Evolutionary conservation across 441 rosid genomes (phyloP).

Genomic region (Euphorbia corollata): DNA sequence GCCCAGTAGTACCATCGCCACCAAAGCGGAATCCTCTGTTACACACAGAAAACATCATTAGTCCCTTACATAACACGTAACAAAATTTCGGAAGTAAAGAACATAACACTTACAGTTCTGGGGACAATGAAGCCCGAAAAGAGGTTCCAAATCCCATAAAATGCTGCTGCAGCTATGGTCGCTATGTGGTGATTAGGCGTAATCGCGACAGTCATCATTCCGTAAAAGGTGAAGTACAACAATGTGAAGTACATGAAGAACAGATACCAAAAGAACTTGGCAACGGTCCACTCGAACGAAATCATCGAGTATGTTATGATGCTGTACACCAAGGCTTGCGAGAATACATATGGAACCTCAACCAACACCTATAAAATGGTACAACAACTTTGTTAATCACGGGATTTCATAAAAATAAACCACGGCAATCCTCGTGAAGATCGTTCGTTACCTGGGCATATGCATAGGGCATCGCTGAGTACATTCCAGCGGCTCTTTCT

Average conservation of each 20-base stretch:
- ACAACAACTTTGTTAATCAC: not conserved
- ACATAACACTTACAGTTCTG: conserved; percentile 39
- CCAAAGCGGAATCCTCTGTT: conserved; percentile 50
- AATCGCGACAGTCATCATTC: conserved; percentile 67
- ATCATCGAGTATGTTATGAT: conserved; percentile 67
- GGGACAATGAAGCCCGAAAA: conserved; percentile 70
- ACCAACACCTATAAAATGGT: conserved; percentile 36
- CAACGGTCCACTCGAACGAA: conserved; percentile 56
- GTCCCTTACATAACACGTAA: not conserved
- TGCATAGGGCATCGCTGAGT: conserved; percentile 65
- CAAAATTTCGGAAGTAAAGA: not conserved
- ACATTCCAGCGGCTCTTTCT: conserved; percentile 73
- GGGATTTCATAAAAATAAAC: not conserved
- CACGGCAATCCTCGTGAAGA: not conserved
- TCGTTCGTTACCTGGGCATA: conserved; percentile 46
- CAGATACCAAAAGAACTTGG: conserved; percentile 66
- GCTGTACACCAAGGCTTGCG: conserved; percentile 45
- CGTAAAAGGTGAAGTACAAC: conserved; percentile 72
- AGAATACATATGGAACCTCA: conserved; percentile 56
- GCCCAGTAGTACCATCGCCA: conserved; percentile 69
- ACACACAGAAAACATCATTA: not conserved
- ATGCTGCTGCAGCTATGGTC: conserved; percentile 43
- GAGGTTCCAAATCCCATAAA: conserved; percentile 63
- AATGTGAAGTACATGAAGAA: conserved; percentile 65
- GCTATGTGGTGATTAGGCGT: conserved; percentile 68